Conservation (phyloP, 1,284 basidiomycete species). For the Heterobasidion occidentale region DNA sequence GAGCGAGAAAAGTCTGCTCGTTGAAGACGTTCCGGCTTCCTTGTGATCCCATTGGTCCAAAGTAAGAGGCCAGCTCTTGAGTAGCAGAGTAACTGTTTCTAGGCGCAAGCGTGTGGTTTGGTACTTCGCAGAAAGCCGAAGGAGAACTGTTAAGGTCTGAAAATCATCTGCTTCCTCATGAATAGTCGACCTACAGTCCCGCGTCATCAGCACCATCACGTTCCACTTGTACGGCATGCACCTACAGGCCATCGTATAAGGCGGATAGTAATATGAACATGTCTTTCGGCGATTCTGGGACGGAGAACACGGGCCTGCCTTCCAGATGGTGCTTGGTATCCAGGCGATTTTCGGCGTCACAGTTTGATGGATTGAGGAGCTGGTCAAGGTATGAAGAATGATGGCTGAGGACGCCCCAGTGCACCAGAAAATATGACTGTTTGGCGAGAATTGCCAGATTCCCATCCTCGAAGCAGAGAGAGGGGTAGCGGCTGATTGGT, state of each 20-base stretch:
- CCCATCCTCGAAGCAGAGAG: conserved; percentile 59
- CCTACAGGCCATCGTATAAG: conserved; percentile 56
- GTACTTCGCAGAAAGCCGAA: conserved; percentile 59
- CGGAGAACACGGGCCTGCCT: conserved; percentile 41
- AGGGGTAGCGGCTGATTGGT: conserved; percentile 33
- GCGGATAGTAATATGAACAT: conserved; percentile 47
- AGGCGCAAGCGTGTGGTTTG: conserved; percentile 44
- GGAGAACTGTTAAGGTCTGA: conserved; percentile 38
- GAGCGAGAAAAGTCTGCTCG: conserved; percentile 49
- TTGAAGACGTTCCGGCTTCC: conserved; percentile 30
- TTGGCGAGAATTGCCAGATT: conserved; percentile 54
- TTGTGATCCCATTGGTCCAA: conserved; percentile 56
- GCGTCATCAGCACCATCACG: too few relatives aligned
- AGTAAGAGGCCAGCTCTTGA: conserved; percentile 46
- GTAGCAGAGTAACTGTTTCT: conserved; percentile 43
- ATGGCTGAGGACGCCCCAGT: conserved; percentile 52
- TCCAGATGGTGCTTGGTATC: conserved; percentile 29
- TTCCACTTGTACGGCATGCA: not conserved
- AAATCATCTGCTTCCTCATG: conserved; percentile 22
- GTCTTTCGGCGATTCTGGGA: conserved; percentile 45
- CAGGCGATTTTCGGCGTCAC: conserved; percentile 9
- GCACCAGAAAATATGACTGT: conserved; percentile 55
- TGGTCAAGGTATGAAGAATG: conserved; percentile 45
- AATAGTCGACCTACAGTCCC: not conserved
- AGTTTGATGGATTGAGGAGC: conserved; percentile 18